Base-by-base conservation (phyloP, 2,329 filamentous ascomycete species). In the Thielaviopsis ethacetica region DNA sequence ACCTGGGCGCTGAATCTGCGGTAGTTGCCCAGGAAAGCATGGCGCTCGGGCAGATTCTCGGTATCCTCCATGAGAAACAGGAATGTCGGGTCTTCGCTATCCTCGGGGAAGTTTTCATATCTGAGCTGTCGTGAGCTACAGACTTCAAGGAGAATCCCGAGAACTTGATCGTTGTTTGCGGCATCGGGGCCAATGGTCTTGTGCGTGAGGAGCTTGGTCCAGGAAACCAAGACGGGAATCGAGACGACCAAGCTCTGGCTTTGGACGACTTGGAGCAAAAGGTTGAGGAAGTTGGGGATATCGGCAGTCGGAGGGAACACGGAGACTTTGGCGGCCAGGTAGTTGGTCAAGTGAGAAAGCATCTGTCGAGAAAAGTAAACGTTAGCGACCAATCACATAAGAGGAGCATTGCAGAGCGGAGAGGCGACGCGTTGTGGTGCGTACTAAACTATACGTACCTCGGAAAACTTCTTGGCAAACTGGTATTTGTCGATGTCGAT, bases 1-100 rank as follows among this genome's bases (percentile, higher is more conserved):
- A 96, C 81, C 61, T 88, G 85, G 2, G 84, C 83, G 68, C 90
- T 93, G 67, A 95, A 97, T 61, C 93, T 81, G 47, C 93, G 80
- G 69, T 98, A 98, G 67, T 98, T 97, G 3, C 91, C 90, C 12
- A 97, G 78, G 68, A 98, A 98, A 0, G 90, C 89, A 71, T 98
- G 93, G 24, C 90, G 81, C 68, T 98, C 93, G 0, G 93, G 93
- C 21, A 91, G 76, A 0, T 91, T 97, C 67, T 98, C 93, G 59
- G 95, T 94, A 67, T 98, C 93, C 67, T 97, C 91, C 66, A 90
- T 78, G 1, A 98, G 76, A 64, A 95, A 93, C 12, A 88, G 75
- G 61, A 90, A 80, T 0, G 86, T 91, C 1, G 87, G 78, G 65
- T 96, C 85, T 53, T 88, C 81, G 0, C 84, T 86, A 63, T 95